Percentiles rank a stretch among this genome's conserved stretches.
Evolutionary conservation across 2,329 filamentous ascomycete genomes (phyloP).

Genomic region (Fusarium beomiforme): DNA sequence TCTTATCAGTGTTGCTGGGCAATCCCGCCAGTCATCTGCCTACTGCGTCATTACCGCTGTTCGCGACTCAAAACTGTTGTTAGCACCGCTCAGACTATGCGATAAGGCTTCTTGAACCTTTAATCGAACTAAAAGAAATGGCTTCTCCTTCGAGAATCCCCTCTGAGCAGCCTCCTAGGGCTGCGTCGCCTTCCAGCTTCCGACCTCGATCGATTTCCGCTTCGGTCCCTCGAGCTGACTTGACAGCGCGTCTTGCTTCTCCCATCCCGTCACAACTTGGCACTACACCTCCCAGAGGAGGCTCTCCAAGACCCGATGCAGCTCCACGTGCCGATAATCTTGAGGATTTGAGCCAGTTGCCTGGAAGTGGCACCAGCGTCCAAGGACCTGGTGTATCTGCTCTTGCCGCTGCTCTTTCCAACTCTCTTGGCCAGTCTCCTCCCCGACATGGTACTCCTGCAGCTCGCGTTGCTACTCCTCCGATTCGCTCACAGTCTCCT

Average conservation of each 20-base stretch:
- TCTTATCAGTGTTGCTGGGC: conserved; percentile 14
- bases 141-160: conserved; percentile 52
- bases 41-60: conserved; percentile 27
- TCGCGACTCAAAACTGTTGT: conserved; percentile 12
- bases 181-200: conserved; percentile 60
- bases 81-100: conserved; percentile 35
- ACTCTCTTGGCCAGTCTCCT: conserved; percentile 75
- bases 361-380: conserved; percentile 70
- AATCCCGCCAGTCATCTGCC: not conserved
- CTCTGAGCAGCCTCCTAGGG: conserved; percentile 51
- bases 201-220: conserved; percentile 59
- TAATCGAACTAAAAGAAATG: conserved; percentile 45
- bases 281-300: conserved; percentile 50
- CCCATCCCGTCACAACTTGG: conserved; percentile 58
- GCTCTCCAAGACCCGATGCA: conserved; percentile 45
- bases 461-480: conserved; percentile 67
- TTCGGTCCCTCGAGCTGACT: conserved; percentile 66
- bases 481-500: conserved; percentile 52
- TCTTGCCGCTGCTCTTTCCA: conserved; percentile 85
- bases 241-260: conserved; percentile 69
- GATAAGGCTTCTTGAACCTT: conserved; percentile 36
- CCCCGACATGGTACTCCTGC: conserved; percentile 73
- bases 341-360: conserved; percentile 68
- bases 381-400: conserved; percentile 87
- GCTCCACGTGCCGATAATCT: conserved; percentile 38